Base-by-base conservation (phyloP, 208 protist species). In the Naegleria gruberi region DNA sequence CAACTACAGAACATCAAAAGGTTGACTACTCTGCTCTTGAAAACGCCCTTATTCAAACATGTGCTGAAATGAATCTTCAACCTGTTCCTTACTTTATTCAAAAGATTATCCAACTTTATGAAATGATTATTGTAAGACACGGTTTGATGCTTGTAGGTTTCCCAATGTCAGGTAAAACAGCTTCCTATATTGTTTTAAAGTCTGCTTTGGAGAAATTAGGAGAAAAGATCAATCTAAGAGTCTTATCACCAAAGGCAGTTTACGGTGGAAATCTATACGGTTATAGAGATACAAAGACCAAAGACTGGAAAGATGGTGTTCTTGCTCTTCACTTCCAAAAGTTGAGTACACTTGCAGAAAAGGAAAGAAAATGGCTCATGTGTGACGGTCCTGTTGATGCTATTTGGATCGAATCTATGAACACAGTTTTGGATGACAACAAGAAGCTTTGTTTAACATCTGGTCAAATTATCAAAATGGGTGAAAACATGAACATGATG, bases 341-440 rank as follows among this genome's bases (percentile, higher is more conserved):
- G 41, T 93, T 96, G 46, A 94, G 96, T 44, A 91, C 96, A 91
- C 94, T 97, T 89, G 94, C 94, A 19, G 95, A 96, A 23, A 90
- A 91, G 30, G 95, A 97, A 84, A 94, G 96, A 85, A 97, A 98
- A 92, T 99, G 97, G 97, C 93, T 99, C 82, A 94, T 99, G 26
- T 96, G 98, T 26, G 98, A 99, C 84, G 98, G 98, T 43, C 98
- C 98, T 44, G 98, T 99, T 12, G 98, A 99, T 92, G 97, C 98
- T n/a, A 94, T 99, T 77, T 99, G 98, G 98, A 99, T 99, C 95
- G 98, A 99, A 93, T 99, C 99, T 93, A 99, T 99, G 98, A 99
- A 99, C 95, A 99, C 98, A 34, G 97, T 99, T 41, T 95, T 99
- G 23, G 98, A 99, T 92, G 98, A 99, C 93, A 99, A 99, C 94